These are phyloP conservation scores for Arthrobotrys sinensis DNA, from an alignment of 2,329 filamentous ascomycete genomes.

Conservation along the genomic window DNA sequence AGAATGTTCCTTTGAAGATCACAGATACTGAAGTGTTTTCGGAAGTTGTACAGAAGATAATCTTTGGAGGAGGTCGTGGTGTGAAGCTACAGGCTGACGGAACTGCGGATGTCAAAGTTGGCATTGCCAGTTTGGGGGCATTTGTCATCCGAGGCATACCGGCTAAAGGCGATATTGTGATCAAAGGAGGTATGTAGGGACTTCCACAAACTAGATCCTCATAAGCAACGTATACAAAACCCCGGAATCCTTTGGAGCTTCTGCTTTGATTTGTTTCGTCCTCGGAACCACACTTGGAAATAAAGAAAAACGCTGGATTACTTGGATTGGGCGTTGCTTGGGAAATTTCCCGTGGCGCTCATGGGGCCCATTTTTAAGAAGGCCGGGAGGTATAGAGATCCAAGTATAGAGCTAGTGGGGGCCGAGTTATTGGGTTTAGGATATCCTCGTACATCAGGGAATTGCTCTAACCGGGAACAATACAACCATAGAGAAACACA, in stretches of 20 bases:
- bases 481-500: conserved; percentile 73
- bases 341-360: not conserved
- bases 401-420: not conserved
- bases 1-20: conserved; percentile 85
- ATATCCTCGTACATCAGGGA: conserved; percentile 17
- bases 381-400: not conserved
- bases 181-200: conserved; percentile 62
- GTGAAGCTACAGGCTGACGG: conserved; percentile 83
- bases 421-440: not conserved
- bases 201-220: conserved; percentile 37
- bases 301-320: not conserved
- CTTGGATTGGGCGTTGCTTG: not conserved
- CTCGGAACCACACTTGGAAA: not conserved
- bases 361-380: not conserved
- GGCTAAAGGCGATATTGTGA: conserved; percentile 78
- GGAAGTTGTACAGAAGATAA: conserved; percentile 82
- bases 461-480: conserved; percentile 63
- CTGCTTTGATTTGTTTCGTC: not conserved
- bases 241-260: conserved; percentile 4
- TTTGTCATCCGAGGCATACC: conserved; percentile 87
- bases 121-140: conserved; percentile 81
- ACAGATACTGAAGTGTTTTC: conserved; percentile 84
- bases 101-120: conserved; percentile 84
- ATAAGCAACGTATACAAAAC: conserved; percentile 18
- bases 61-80: conserved; percentile 78